Conservation (phyloP, 2,329 filamentous ascomycete species). For the Microdochium bolleyi region DNA sequence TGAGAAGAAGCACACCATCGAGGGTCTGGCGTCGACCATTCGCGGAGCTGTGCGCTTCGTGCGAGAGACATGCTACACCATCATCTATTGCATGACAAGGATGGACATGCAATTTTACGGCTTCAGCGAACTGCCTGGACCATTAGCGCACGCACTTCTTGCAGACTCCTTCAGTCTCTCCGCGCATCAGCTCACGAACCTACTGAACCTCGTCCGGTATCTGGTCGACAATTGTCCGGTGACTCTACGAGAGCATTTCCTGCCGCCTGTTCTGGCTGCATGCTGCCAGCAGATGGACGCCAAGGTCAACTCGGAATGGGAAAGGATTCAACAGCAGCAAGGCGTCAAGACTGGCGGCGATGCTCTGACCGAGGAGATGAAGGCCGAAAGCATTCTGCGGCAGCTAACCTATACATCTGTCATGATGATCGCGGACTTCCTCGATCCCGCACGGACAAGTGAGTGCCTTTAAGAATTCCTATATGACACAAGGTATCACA, state of each 20-base stretch:
- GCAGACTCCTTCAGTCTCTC: slow-evolving; percentile 75
- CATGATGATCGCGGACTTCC: slow-evolving; percentile 80
- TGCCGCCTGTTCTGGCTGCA: slow-evolving; percentile 73
- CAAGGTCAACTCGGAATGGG: slow-evolving; percentile 86
- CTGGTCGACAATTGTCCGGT: slow-evolving; percentile 89
- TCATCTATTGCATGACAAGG: slow-evolving; percentile 87
- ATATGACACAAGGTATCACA: background rate
- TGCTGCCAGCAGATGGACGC: slow-evolving; percentile 81
- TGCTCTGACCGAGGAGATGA: slow-evolving; percentile 92
- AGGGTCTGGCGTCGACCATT: slow-evolving; percentile 90
- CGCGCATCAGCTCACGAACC: slow-evolving; percentile 87
- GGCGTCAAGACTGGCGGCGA: slow-evolving; percentile 59
- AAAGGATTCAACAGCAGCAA: slow-evolving; percentile 59
- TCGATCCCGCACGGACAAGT: slow-evolving; percentile 68
- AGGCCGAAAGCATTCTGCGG: slow-evolving; percentile 87
- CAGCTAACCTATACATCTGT: slow-evolving; percentile 90
- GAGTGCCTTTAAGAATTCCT: slow-evolving; percentile 18
- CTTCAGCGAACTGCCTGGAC: slow-evolving; percentile 73
- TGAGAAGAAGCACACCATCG: slow-evolving; percentile 80
- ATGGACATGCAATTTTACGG: slow-evolving; percentile 86
- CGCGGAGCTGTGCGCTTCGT: slow-evolving; percentile 83
- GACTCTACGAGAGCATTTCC: slow-evolving; percentile 66
- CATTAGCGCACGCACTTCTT: slow-evolving; percentile 78
- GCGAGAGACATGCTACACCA: slow-evolving; percentile 87
- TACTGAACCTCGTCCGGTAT: slow-evolving; percentile 81